Percentiles rank a stretch among this genome's conserved stretches.
Evolutionary conservation across 257 asterid species (phyloP).

Genomic region (Catharanthus roseus): DNA sequence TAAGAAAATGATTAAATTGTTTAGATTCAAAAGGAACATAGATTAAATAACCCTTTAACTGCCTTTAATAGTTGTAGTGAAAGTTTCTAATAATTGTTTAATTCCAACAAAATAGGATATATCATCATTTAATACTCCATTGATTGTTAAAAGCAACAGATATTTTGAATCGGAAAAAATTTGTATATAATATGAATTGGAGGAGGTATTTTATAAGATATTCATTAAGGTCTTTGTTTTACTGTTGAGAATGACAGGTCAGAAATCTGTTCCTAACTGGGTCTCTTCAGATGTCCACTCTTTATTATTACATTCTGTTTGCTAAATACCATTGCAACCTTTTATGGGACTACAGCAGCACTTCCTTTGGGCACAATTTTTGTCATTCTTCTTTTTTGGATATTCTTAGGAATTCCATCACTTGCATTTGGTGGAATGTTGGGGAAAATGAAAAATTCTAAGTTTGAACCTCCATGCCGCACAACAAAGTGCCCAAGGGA

Average conservation of each 20-base stretch:
- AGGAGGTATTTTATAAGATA: no score
- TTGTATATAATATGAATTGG: no score
- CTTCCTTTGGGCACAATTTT: constrained; percentile 19
- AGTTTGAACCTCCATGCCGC: constrained; percentile 29
- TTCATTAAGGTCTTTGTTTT: not conserved
- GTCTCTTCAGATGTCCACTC: constrained; percentile 25
- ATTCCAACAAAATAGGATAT: no score
- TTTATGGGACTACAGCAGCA: constrained; percentile 22
- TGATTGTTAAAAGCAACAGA: no score
- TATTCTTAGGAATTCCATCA: constrained; percentile 16
- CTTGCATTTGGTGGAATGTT: constrained; percentile 24
- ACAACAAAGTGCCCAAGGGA: constrained; percentile 29
- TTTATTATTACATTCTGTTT: constrained; percentile 23
- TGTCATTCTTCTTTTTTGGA: constrained; percentile 21
- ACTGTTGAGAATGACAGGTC: constrained; percentile 16
- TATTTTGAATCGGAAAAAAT: no score
- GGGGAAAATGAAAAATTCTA: constrained; percentile 21
- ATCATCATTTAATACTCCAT: no score
- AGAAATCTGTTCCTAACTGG: constrained; percentile 25
- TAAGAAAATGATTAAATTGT: no score
- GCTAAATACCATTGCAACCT: constrained; percentile 25
- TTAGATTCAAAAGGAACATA: no score
- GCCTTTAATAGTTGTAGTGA: no score
- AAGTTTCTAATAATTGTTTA: no score
- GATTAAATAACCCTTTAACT: no score